Conservation (phyloP, 768 basidiomycete genomes). For the Vararia minispora region DNA sequence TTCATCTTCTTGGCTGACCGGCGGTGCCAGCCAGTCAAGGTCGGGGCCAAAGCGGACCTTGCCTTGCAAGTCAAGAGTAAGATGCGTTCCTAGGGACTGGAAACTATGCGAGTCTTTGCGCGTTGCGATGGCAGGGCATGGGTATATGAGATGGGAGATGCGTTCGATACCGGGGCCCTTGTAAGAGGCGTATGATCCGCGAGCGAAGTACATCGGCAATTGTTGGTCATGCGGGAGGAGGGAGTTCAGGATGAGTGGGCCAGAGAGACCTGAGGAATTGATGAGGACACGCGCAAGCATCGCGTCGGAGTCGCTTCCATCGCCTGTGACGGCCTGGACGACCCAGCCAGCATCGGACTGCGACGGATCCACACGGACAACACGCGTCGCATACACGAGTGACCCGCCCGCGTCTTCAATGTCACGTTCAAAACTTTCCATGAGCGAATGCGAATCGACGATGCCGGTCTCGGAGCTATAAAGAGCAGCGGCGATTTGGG, state of each 20-base stretch:
- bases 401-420: constrained; percentile 58
- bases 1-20: constrained; percentile 23
- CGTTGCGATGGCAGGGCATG: constrained; percentile 62
- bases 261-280: constrained; percentile 74
- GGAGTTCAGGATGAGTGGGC: constrained; percentile 59
- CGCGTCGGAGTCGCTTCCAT: constrained; percentile 38
- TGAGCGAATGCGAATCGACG: constrained; percentile 74
- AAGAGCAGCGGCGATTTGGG: constrained; percentile 58
- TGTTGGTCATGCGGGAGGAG: constrained; percentile 44
- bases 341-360: constrained; percentile 67
- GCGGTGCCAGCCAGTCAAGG: constrained; percentile 72
- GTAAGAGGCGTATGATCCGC: constrained; percentile 85
- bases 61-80: constrained; percentile 78
- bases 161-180: constrained; percentile 61
- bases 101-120: constrained; percentile 40
- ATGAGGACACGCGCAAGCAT: constrained; percentile 67
- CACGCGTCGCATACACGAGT: constrained; percentile 67
- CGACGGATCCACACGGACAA: constrained; percentile 76
- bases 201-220: constrained; percentile 70
- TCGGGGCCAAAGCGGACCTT: constrained; percentile 90
- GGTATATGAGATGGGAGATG: constrained; percentile 79
- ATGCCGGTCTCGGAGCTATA: constrained; percentile 87
- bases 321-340: constrained; percentile 63
- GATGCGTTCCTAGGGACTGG: constrained; percentile 84
- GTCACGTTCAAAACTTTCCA: constrained; percentile 76